Evolutionary conservation across 495 filamentous ascomycete species (phyloP).

Genomic region (Penicillium lividum): DNA sequence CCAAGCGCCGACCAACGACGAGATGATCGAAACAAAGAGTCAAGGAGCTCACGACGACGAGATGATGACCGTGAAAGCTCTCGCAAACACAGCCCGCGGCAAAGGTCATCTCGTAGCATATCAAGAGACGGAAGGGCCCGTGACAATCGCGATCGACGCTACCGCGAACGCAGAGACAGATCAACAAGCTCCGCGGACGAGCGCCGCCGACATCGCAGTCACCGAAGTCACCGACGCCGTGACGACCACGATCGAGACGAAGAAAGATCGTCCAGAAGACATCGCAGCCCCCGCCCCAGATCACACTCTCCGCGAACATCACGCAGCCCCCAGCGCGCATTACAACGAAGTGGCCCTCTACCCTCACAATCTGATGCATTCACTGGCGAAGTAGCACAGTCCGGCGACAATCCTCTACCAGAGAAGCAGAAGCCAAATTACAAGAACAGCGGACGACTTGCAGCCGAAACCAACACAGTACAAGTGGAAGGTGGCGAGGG

Average conservation of each 20-base stretch:
- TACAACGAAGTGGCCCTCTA: conserved; percentile 56
- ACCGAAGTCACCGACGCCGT: conserved; percentile 34
- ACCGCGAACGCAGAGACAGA: conserved; percentile 32
- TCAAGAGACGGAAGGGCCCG: conserved; percentile 22
- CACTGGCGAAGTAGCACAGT: conserved; percentile 45
- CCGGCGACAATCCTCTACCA: conserved; percentile 34
- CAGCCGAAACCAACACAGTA: conserved; percentile 85
- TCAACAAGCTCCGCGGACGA: conserved; percentile 25
- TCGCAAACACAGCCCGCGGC: conserved; percentile 29
- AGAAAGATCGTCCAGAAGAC: conserved; percentile 28
- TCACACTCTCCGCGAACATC: conserved; percentile 39
- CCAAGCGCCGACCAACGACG: conserved; percentile 29
- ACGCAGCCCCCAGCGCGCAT: conserved; percentile 29
- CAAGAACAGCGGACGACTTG: conserved; percentile 74
- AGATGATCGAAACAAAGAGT: conserved; percentile 27
- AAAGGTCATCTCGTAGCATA: conserved; percentile 36
- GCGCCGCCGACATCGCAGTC: conserved; percentile 32
- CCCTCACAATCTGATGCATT: conserved; percentile 74
- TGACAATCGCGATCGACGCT: conserved; percentile 27
- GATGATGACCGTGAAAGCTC: conserved; percentile 34
- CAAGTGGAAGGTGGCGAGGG: conserved; percentile 60
- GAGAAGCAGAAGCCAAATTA: conserved; percentile 91
- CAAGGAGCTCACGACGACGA: conserved; percentile 32
- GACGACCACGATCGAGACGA: conserved; percentile 30
- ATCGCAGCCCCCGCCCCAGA: conserved; percentile 29